phyloP scores from a whole-genome alignment of 495 filamentous ascomycete genomes.

The Corynascus novoguineensis region DNA sequence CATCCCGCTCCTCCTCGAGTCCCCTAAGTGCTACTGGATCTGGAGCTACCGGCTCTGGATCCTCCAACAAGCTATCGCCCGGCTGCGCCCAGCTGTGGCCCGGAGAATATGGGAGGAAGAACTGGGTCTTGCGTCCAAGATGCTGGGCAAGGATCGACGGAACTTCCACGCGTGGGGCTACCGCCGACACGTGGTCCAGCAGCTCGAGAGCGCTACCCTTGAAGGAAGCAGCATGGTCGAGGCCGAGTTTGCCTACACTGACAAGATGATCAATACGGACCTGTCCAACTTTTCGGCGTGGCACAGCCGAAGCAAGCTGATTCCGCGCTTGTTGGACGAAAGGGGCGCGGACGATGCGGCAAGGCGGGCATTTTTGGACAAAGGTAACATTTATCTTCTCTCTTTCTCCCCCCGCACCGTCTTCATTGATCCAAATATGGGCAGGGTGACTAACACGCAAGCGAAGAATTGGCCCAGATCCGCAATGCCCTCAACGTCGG shows the following conservation, averaged over 20 bases:
- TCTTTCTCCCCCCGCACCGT: not conserved
- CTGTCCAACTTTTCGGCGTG: constrained; percentile 96
- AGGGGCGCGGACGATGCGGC: constrained; percentile 55
- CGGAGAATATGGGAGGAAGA: constrained; percentile 75
- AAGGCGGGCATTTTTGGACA: constrained; percentile 63
- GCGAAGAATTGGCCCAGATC: constrained; percentile 55
- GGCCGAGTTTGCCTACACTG: constrained; percentile 83
- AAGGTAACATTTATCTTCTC: constrained; percentile 46
- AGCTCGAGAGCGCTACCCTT: constrained; percentile 56
- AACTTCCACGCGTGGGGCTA: constrained; percentile 99
- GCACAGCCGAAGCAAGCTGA: constrained; percentile 83
- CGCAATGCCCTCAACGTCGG: constrained; percentile 74
- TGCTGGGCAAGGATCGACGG: constrained; percentile 77
- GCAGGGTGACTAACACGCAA: not conserved
- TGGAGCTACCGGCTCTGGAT: constrained; percentile 97
- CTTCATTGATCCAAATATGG: not conserved
- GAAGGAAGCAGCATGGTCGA: constrained; percentile 59
- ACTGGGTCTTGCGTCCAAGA: constrained; percentile 71
- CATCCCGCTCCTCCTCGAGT: constrained; percentile 73
- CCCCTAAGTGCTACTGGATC: constrained; percentile 98
- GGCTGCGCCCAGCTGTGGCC: constrained; percentile 51
- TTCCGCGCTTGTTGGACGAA: constrained; percentile 67
- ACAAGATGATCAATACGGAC: constrained; percentile 72
- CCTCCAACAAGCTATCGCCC: constrained; percentile 60
- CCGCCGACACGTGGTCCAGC: constrained; percentile 63